phyloP scores from a whole-genome alignment of 306 rosid species.

The Sesbania bispinosa region DNA sequence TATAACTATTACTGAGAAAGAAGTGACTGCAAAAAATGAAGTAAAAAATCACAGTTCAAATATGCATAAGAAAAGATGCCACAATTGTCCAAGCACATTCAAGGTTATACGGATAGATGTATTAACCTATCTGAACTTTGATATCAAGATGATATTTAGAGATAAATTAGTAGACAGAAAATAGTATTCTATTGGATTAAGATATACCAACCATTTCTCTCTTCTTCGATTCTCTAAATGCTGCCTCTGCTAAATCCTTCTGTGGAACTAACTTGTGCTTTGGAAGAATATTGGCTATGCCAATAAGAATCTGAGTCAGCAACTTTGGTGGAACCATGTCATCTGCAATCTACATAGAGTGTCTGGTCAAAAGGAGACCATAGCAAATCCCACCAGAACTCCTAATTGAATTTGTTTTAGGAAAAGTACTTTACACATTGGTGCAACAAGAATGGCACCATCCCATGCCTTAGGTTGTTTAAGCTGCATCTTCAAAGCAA shows the following conservation, averaged over 20 bases:
- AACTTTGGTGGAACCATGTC: slow-evolving; percentile 80
- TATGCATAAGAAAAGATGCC: not conserved
- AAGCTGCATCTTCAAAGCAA: slow-evolving; percentile 74
- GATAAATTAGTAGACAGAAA: not conserved
- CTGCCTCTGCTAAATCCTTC: slow-evolving; percentile 85
- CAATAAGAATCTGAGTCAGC: slow-evolving; percentile 57
- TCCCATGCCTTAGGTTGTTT: slow-evolving; percentile 81
- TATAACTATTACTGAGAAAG: not conserved
- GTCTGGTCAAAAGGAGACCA: slow-evolving; percentile 26
- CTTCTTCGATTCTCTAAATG: slow-evolving; percentile 70
- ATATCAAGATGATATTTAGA: not conserved
- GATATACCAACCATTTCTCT: slow-evolving; percentile 58
- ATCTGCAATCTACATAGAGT: slow-evolving; percentile 81
- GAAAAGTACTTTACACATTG: slow-evolving; percentile 88
- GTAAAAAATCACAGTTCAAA: not conserved
- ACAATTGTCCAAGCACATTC: not conserved
- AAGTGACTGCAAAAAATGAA: not conserved
- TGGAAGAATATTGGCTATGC: slow-evolving; percentile 68
- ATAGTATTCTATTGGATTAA: not conserved
- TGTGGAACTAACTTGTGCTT: slow-evolving; percentile 83
- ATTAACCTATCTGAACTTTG: not conserved
- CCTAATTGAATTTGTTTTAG: slow-evolving; percentile 16
- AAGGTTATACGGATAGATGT: not conserved
- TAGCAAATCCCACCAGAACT: not conserved
- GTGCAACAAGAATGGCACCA: slow-evolving; percentile 93